These are phyloP conservation scores for Kregervanrija pseudodelftensis DNA, from an alignment of 805 yeast species.

Conservation along the genomic window DNA sequence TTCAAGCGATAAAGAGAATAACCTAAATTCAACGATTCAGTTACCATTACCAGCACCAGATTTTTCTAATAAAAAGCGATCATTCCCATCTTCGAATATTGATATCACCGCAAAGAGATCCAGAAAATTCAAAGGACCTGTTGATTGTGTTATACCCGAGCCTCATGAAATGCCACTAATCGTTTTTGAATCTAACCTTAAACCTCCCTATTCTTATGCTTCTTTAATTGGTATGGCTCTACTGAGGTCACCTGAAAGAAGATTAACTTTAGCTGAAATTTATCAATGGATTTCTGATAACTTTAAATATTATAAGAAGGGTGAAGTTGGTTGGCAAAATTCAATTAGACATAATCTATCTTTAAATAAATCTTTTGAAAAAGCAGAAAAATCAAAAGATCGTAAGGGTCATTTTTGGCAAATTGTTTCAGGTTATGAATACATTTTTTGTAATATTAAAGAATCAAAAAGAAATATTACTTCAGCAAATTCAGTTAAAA, in stretches of 20 bases:
- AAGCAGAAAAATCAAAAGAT: constrained; percentile 85
- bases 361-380: constrained; percentile 85
- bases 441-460: constrained; percentile 65
- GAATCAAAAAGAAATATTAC: constrained; percentile 31
- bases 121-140: constrained; percentile 23
- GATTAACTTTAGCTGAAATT: constrained; percentile 74
- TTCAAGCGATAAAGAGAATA: constrained; percentile 3
- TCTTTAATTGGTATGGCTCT: constrained; percentile 90
- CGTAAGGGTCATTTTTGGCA: constrained; percentile 94
- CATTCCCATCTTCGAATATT: background rate
- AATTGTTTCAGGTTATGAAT: constrained; percentile 75
- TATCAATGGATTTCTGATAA: constrained; percentile 88
- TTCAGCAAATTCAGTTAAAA: constrained; percentile 4
- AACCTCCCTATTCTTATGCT: constrained; percentile 95
- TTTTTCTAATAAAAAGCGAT: background rate
- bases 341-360: constrained; percentile 93
- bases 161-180: constrained; percentile 36
- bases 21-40: background rate
- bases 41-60: constrained; percentile 3
- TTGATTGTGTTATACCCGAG: constrained; percentile 25
- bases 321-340: constrained; percentile 96
- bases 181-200: constrained; percentile 43
- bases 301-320: constrained; percentile 72
- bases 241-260: constrained; percentile 64
- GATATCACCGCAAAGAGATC: constrained; percentile 10